These are phyloP conservation scores for Rostrohypoxylon terebratum DNA, from an alignment of 495 filamentous ascomycete genomes.

Conservation along the genomic window DNA sequence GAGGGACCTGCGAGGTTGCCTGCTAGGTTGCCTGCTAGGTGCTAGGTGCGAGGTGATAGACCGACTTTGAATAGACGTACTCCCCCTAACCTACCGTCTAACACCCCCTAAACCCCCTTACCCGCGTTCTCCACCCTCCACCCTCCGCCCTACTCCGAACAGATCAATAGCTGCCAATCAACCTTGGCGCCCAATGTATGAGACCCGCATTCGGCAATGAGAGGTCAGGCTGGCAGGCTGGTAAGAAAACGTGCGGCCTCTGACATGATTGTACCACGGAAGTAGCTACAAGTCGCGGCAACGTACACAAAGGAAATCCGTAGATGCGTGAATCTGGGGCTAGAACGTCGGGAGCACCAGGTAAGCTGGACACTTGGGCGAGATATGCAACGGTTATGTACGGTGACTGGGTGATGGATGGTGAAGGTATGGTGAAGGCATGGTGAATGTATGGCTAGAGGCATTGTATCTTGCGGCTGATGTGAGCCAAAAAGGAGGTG, in stretches of 20 bases:
- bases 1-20: too few relatives aligned
- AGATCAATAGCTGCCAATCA: constrained; percentile 38
- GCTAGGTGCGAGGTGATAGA: constrained; percentile 25
- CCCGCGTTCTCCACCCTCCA: constrained; percentile 3
- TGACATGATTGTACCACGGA: constrained; percentile 36
- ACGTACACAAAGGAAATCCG: constrained; percentile 8
- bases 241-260: constrained; percentile 19
- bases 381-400: background rate
- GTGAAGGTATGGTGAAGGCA: too few relatives aligned
- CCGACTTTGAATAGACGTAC: constrained; percentile 18
- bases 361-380: constrained; percentile 37
- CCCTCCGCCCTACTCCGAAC: constrained; percentile 5
- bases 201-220: constrained; percentile 33
- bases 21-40: background rate
- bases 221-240: background rate
- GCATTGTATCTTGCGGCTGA: constrained; percentile 40
- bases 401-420: background rate
- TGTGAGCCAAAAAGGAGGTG: constrained; percentile 41
- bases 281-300: constrained; percentile 21
- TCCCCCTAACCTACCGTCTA: constrained; percentile 16
- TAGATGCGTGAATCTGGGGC: background rate
- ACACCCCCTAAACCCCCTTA: constrained; percentile 2
- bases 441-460: background rate
- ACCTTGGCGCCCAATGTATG: constrained; percentile 20
- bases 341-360: constrained; percentile 13